Evolutionary conservation across 2,329 filamentous ascomycete species (phyloP), one percentile per base, ranked within the genome.

Genomic region (Aspergillus pseudonomiae): DNA sequence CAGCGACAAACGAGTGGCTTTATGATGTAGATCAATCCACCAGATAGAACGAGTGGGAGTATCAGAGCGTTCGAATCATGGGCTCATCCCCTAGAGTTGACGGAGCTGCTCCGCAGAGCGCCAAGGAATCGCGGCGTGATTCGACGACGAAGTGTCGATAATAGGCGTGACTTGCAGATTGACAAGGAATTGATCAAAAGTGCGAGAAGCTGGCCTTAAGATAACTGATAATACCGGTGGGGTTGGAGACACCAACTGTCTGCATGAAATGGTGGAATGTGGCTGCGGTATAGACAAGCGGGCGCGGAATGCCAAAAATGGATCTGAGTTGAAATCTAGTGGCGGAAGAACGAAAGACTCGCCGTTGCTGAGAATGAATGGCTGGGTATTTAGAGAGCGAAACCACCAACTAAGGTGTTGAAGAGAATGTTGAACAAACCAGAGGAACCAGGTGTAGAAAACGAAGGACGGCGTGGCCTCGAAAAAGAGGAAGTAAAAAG

Each of bases 191-290:
- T 48, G 50, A 43, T 54, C 39, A 57, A 50, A 41, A 26, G 59
- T 32, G 56, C 58, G 34, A 62, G 54, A 28, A 57, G 57, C 39
- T 53, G 34, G 57, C 60, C 34, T 36, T 19, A 65, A 57, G 45
- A 54, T 39, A 50, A 19, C 32, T 46, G 53, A 59, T 52, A 60
- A 60, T 60, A 62, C 50, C 43, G 55, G 63, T 63, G 59, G 59
- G 55, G 52, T 60, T 62, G 62, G 59, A 62, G 57, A 60, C 45
- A 61, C 62, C 62, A 59, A 59, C 55, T 53, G 46, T 61, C 56
- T 63, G 63, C 63, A 59, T 62, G 62, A 52, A 59, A 61, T 36
- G 63, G 54, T 52, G 59, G 67, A 67, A 68, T 69, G 67, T 69
- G 64, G 67, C 67, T 67, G 66, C 61, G 61, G 60, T 60, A 59